Base-by-base conservation (phyloP, 345 rosid species). In the Toxicodendron radicans region DNA sequence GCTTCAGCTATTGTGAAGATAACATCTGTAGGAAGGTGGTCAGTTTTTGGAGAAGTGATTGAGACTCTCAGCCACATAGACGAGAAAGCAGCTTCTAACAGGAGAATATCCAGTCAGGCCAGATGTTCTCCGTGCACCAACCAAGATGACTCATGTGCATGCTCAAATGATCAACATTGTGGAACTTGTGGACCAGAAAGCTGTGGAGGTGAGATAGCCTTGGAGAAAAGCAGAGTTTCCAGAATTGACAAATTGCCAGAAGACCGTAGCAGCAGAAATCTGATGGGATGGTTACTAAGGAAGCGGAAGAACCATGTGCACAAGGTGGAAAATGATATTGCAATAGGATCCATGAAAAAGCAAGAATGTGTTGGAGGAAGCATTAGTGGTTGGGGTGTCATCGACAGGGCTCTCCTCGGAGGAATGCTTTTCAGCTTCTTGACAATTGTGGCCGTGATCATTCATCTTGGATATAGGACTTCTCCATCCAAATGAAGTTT, bases 21-120 rank as follows among this genome's bases (percentile, higher is more conserved):
- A 87, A 90, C 96, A 66, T 88, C 98, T 3, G 90, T 88, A 3
- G 98, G 96, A 78, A 88, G 98, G 86, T 95, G 98, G 99, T 93
- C 96, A 13, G 94, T 91, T 70, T 91, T 93, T 20, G 98, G 94
- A 43, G 89, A 93, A 63, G 93, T 91, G 67, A 90, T 90, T 35
- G 89, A 95, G 79, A 79, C 76, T 64, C 65, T 90, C 48, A 72
- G 49, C 81, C 78, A 75, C 73, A 10, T 46, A 64, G 70, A 76
- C 68, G 58, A 56, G 48, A 67, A 76, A 76, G 66, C 59, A 35
- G 70, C 51, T 77, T 66, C 79, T 2, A 16, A 56, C 72, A 58
- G 64, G 71, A 78, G 72, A 48, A 68, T 58, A 24, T 65, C 67
- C 48, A 61, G 76, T 17, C 83, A 74, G 52, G 83, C 75, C 10